Evolutionary conservation across 2,329 filamentous ascomycete genomes (phyloP).

Genomic region (Diaporthe eres): DNA sequence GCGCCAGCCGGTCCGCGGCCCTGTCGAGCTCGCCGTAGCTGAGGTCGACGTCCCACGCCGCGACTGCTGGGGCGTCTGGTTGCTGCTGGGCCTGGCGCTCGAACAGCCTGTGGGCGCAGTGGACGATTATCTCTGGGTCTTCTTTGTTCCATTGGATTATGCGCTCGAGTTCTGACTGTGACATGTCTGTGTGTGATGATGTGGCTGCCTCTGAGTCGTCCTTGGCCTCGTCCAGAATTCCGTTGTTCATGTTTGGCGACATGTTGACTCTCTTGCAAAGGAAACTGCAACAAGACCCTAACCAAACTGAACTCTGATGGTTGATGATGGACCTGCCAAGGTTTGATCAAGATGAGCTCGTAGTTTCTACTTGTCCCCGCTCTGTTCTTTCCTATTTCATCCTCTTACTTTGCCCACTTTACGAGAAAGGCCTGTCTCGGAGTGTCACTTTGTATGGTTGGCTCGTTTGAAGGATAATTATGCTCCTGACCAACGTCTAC

Average conservation of each 20-base stretch:
- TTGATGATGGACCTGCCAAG: not conserved
- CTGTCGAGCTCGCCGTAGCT: conserved; percentile 13
- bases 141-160: not conserved
- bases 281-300: not conserved
- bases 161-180: not conserved
- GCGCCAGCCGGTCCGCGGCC: not conserved
- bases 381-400: not conserved
- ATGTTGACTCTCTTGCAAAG: not conserved
- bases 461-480: not conserved
- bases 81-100: not conserved
- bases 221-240: not conserved
- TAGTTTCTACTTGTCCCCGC: not conserved
- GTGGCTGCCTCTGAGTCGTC: not conserved
- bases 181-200: not conserved
- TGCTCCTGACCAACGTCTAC: not conserved
- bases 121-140: not conserved
- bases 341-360: not conserved
- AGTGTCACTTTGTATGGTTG: not conserved
- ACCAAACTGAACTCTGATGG: not conserved
- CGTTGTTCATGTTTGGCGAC: not conserved
- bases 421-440: not conserved
- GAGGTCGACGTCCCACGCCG: not conserved
- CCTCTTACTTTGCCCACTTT: not conserved
- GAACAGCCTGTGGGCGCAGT: not conserved
- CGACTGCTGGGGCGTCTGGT: not conserved